These are phyloP conservation scores for Trypanosoma vivax DNA, from an alignment of 208 protist genomes.

Conservation along the genomic window DNA sequence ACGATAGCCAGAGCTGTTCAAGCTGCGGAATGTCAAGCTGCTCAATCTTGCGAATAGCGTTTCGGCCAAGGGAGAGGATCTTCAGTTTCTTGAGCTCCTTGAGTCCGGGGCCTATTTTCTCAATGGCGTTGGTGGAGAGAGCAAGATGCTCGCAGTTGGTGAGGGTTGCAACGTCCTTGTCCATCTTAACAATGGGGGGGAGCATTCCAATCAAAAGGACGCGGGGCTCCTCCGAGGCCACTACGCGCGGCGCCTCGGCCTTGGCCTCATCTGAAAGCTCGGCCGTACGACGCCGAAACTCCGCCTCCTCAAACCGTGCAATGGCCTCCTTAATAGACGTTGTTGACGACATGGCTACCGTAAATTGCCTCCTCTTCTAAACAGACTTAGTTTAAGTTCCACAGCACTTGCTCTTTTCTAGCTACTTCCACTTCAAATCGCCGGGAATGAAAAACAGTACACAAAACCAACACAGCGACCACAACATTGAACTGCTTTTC, in stretches of 20 bases:
- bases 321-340: slow-evolving; percentile 83
- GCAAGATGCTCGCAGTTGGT: slow-evolving; percentile 87
- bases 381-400: no score
- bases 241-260: slow-evolving; percentile 51
- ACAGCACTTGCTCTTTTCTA: neutral
- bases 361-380: neutral
- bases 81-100: slow-evolving; percentile 90
- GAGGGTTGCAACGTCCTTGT: slow-evolving; percentile 83
- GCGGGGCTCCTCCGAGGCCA: slow-evolving; percentile 70
- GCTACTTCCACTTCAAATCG: neutral
- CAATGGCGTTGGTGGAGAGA: slow-evolving; percentile 92
- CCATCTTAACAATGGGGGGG: slow-evolving; percentile 92
- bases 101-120: slow-evolving; percentile 90
- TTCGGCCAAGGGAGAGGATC: slow-evolving; percentile 91
- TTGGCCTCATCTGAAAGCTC: slow-evolving; percentile 42
- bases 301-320: slow-evolving; percentile 63
- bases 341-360: slow-evolving; percentile 26
- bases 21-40: slow-evolving; percentile 91
- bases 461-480: slow-evolving; percentile 2
- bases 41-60: slow-evolving; percentile 94
- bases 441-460: neutral
- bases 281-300: slow-evolving; percentile 42
- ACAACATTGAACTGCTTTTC: no score
- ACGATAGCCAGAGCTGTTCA: slow-evolving; percentile 94
- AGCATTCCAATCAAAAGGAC: slow-evolving; percentile 86